Conservation (phyloP, 441 rosid genomes). For the Syzygium malaccense region DNA sequence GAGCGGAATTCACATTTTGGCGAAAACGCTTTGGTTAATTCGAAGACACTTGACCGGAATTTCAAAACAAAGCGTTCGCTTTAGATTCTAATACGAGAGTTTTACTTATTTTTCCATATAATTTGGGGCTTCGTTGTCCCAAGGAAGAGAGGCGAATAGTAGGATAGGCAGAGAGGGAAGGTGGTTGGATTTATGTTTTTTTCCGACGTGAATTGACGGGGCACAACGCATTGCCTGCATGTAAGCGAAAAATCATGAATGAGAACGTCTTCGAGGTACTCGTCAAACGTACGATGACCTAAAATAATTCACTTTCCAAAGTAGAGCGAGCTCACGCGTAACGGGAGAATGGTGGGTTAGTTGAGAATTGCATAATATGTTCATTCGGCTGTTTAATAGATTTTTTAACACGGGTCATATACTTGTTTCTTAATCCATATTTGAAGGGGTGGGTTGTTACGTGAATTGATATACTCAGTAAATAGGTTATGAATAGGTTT, state of each 20-base stretch:
- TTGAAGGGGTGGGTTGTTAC: no score
- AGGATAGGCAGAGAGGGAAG: not conserved
- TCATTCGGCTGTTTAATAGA: no score
- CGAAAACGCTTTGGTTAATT: not conserved
- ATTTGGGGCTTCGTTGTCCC: not conserved
- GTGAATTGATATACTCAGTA: no score
- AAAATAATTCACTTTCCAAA: no score
- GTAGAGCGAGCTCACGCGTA: not conserved
- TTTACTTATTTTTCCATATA: not conserved
- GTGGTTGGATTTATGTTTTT: not conserved
- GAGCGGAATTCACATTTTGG: not conserved
- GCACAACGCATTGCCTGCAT: accelerated
- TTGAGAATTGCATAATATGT: not conserved
- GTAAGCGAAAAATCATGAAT: accelerated
- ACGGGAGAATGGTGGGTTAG: not conserved
- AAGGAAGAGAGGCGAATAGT: not conserved
- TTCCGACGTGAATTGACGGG: not conserved
- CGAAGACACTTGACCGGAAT: not conserved
- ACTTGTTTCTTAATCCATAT: no score
- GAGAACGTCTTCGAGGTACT: not conserved
- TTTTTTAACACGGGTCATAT: no score
- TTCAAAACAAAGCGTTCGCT: not conserved
- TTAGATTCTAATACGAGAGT: not conserved
- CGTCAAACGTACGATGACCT: no score
- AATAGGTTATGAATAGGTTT: no score